phyloP scores from a whole-genome alignment of 345 rosid species.

The Pelargonium nanum region DNA sequence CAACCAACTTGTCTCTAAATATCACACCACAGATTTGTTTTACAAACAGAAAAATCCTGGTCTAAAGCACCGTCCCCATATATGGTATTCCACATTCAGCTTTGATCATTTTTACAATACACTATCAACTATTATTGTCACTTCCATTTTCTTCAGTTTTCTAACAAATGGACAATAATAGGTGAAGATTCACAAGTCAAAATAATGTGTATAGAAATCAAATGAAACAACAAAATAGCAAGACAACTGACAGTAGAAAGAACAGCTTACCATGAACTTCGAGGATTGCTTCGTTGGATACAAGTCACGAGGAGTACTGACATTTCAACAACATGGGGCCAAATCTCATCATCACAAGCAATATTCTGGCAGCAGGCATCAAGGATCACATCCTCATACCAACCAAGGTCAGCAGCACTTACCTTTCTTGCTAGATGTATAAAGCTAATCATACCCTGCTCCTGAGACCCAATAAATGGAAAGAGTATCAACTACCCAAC shows the following conservation, averaged over 20 bases:
- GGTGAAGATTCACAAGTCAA: neutral
- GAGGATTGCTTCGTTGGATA: slow-evolving; percentile 48
- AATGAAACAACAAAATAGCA: neutral
- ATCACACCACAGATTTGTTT: neutral
- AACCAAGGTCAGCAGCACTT: slow-evolving; percentile 42
- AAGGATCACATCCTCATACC: slow-evolving; percentile 63
- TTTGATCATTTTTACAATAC: neutral
- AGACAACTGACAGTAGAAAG: slow-evolving; percentile 5
- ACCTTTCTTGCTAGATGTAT: slow-evolving; percentile 53
- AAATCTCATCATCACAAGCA: slow-evolving; percentile 63
- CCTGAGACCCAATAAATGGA: slow-evolving; percentile 38
- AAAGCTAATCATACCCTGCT: slow-evolving; percentile 75
- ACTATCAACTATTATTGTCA: neutral
- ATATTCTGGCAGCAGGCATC: slow-evolving; percentile 90
- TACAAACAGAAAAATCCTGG: neutral
- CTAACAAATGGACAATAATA: no score
- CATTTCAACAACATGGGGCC: slow-evolving; percentile 75
- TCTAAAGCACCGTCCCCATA: neutral
- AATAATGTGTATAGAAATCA: neutral
- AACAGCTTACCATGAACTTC: slow-evolving; percentile 55
- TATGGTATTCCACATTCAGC: neutral
- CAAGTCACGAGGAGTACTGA: slow-evolving; percentile 53
- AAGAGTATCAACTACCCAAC: neutral
- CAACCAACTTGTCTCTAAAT: no score
- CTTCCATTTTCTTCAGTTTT: no score